These are phyloP conservation scores for Tulasnella calospora DNA, from an alignment of 768 basidiomycete genomes.

Conservation along the genomic window DNA sequence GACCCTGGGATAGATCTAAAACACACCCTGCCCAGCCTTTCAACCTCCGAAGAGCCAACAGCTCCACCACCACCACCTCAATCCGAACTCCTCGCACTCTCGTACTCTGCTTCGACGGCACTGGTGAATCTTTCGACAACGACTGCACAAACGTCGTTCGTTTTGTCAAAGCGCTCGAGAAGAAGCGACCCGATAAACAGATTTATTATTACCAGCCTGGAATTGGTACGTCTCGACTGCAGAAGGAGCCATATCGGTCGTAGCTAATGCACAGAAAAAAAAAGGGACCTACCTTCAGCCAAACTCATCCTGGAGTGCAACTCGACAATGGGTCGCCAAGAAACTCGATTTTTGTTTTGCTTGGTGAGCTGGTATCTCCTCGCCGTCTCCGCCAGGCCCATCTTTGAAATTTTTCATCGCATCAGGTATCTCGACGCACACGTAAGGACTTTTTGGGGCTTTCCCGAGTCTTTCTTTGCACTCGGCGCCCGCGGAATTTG, in stretches of 20 bases:
- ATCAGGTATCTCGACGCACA: constrained; percentile 66
- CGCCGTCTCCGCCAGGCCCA: background rate
- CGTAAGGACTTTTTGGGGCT: constrained; percentile 31
- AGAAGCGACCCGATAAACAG: constrained; percentile 50
- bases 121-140: constrained; percentile 37
- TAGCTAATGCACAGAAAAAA: constrained; percentile 41
- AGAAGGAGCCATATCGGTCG: background rate
- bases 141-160: constrained; percentile 64
- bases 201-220: constrained; percentile 67
- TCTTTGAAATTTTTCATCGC: background rate
- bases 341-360: constrained; percentile 64
- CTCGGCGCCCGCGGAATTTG: background rate
- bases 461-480: no score
- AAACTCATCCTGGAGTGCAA: constrained; percentile 53
- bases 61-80: no score
- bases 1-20: background rate
- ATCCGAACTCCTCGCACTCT: constrained; percentile 37
- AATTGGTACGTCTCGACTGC: background rate
- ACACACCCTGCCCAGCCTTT: no score
- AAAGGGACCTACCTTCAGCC: constrained; percentile 30
- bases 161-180: constrained; percentile 62
- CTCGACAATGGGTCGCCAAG: constrained; percentile 53
- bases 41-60: no score
- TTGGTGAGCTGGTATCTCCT: constrained; percentile 44
- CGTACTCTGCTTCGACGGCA: constrained; percentile 68